Conservation (phyloP, 176 grass and related monocot species). For the Oryza meridionalis region DNA sequence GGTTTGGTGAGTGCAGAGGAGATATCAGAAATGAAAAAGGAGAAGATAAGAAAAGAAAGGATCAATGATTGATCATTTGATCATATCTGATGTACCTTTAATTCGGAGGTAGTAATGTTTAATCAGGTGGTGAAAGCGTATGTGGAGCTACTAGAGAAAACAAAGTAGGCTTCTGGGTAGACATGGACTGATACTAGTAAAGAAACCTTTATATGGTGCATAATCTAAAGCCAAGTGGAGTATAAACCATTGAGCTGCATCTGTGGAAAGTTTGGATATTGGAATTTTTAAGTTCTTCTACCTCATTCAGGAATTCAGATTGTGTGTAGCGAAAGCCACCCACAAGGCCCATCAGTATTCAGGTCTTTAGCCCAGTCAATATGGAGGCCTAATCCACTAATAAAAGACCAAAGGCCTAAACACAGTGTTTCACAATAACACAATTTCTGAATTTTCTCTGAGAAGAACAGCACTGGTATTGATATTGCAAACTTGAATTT, state of each 20-base stretch:
- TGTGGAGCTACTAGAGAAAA: background rate
- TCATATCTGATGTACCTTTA: background rate
- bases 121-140: constrained; percentile 19
- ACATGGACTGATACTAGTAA: background rate
- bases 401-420: background rate
- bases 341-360: background rate
- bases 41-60: background rate
- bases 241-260: background rate
- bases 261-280: background rate
- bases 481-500: constrained; percentile 64
- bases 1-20: constrained; percentile 28
- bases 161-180: background rate
- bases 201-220: constrained; percentile 22
- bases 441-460: background rate
- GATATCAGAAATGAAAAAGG: background rate
- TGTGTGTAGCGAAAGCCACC: too few species aligned
- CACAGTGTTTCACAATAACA: background rate
- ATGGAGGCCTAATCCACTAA: background rate
- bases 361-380: background rate
- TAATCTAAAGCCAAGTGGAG: constrained; percentile 17
- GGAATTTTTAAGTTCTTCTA: background rate
- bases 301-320: too few species aligned
- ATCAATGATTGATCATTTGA: constrained; percentile 3
- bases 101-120: constrained; percentile 3
- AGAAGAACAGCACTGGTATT: background rate